Conservation (phyloP, 2,329 filamentous ascomycete species). For the Paecilomyces variotii region DNA sequence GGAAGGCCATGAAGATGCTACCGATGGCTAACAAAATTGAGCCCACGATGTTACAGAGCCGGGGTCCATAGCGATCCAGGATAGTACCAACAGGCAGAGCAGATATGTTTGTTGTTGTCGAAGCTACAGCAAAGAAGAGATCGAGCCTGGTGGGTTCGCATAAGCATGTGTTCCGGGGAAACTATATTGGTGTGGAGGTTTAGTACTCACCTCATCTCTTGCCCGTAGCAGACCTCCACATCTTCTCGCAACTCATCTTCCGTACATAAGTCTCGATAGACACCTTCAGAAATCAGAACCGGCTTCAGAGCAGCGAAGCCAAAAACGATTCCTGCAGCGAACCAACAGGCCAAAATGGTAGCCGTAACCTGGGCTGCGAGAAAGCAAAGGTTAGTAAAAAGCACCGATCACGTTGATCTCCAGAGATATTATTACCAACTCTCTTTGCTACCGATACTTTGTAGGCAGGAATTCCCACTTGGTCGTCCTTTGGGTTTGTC, state of each 20-base stretch:
- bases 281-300: slow-evolving; percentile 64
- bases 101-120: slow-evolving; percentile 78
- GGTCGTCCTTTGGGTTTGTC: slow-evolving; percentile 29
- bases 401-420: not conserved
- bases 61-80: slow-evolving; percentile 74
- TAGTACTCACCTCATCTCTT: slow-evolving; percentile 42
- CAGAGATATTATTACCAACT: slow-evolving; percentile 16
- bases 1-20: slow-evolving; percentile 58
- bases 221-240: slow-evolving; percentile 47
- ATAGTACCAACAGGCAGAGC: slow-evolving; percentile 78
- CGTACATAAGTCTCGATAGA: slow-evolving; percentile 60
- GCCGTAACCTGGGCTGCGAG: slow-evolving; percentile 51
- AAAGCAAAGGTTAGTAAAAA: not conserved
- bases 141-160: slow-evolving; percentile 50
- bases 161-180: slow-evolving; percentile 2
- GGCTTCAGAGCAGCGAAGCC: slow-evolving; percentile 80
- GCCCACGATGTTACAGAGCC: slow-evolving; percentile 63
- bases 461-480: slow-evolving; percentile 41
- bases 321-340: slow-evolving; percentile 73
- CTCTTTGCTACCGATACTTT: slow-evolving; percentile 36
- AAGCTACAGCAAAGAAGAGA: slow-evolving; percentile 84
- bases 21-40: slow-evolving; percentile 60
- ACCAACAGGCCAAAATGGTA: slow-evolving; percentile 64
- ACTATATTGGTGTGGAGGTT: not conserved
- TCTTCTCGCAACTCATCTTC: slow-evolving; percentile 39